phyloP scores from a whole-genome alignment of 306 rosid species.

The Inga oerstediana region DNA sequence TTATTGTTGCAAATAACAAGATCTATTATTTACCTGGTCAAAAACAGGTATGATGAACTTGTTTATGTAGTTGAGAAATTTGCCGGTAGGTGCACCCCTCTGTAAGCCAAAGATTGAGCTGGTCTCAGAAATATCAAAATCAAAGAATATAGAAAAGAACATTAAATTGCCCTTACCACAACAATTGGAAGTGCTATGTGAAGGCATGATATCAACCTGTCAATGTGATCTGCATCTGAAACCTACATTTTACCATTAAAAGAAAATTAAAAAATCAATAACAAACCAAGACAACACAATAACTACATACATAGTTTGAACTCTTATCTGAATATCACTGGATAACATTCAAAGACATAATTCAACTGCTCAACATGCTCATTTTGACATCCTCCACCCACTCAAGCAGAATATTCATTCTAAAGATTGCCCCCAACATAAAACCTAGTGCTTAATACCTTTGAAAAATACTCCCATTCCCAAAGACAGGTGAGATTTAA shows the following conservation, averaged over 20 bases:
- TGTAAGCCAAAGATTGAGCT: slow-evolving; percentile 34
- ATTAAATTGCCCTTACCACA: slow-evolving; percentile 60
- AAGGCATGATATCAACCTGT: slow-evolving; percentile 92
- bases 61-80: slow-evolving; percentile 81
- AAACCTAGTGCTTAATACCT: not conserved
- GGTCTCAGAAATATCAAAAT: slow-evolving; percentile 18
- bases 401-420: not conserved
- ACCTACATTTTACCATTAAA: slow-evolving; percentile 61
- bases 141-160: not conserved
- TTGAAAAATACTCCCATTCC: not conserved
- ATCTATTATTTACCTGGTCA: slow-evolving; percentile 67
- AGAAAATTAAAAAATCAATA: not conserved
- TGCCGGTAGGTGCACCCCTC: slow-evolving; percentile 97
- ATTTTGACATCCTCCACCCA: slow-evolving; percentile 4
- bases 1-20: slow-evolving; percentile 15
- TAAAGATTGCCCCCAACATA: not conserved
- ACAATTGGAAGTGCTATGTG: slow-evolving; percentile 96
- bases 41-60: slow-evolving; percentile 86
- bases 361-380: not conserved
- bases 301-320: not conserved
- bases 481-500: not conserved
- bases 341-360: not conserved
- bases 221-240: slow-evolving; percentile 91
- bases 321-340: slow-evolving; percentile 17
- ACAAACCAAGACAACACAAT: not conserved